These are phyloP conservation scores for Perilla frutescens DNA, from an alignment of 257 asterid species.

Conservation along the genomic window DNA sequence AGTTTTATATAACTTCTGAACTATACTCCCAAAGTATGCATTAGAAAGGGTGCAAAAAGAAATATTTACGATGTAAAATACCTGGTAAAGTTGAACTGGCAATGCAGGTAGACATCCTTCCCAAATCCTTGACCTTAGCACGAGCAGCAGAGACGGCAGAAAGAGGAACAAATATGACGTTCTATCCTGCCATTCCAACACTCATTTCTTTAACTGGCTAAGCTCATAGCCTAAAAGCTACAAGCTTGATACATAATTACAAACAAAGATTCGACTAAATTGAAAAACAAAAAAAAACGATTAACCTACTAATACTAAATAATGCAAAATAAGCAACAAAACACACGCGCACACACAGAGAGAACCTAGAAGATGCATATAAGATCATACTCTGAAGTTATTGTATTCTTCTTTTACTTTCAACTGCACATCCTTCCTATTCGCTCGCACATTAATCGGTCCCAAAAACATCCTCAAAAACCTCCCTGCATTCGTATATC, in stretches of 20 bases:
- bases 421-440: constrained; percentile 90
- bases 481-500: constrained; percentile 59
- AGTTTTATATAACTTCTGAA: constrained; percentile 28
- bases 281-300: not conserved
- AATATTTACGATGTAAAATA: constrained; percentile 34
- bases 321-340: not conserved
- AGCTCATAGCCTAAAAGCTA: constrained; percentile 17
- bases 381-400: constrained; percentile 77
- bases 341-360: not conserved
- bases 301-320: not conserved
- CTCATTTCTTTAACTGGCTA: constrained; percentile 10
- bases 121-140: constrained; percentile 77
- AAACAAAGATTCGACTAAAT: not conserved
- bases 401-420: constrained; percentile 99
- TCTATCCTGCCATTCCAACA: constrained; percentile 73
- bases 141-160: constrained; percentile 72
- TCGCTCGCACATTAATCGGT: constrained; percentile 93
- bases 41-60: not conserved
- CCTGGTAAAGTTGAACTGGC: constrained; percentile 99
- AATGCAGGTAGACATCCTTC: constrained; percentile 94
- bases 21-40: constrained; percentile 14
- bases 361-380: constrained; percentile 24
- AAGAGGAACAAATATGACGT: constrained; percentile 75
- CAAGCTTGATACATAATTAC: constrained; percentile 6
- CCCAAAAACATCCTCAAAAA: constrained; percentile 97